Evolutionary conservation across 352 stramenopile species (phyloP).

Genomic region (Elongisporangium anandrum): DNA sequence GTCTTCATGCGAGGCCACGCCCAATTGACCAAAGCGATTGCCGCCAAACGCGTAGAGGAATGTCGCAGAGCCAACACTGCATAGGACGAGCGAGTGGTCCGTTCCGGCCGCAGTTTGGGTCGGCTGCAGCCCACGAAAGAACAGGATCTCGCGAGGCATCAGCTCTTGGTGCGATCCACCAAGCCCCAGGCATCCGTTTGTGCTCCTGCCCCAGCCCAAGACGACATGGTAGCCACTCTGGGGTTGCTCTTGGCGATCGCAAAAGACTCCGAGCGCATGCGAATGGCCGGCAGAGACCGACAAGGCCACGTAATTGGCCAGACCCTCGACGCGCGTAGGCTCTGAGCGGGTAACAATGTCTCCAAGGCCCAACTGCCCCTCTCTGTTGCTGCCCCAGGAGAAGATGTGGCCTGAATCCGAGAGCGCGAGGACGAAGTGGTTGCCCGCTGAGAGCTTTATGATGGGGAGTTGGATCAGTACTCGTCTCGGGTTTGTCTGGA

Average conservation of each 20-base stretch:
- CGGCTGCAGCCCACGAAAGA: conserved; percentile 56
- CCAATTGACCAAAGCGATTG: conserved; percentile 62
- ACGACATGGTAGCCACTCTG: conserved; percentile 31
- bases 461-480: conserved; percentile 17
- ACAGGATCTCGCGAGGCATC: conserved; percentile 37
- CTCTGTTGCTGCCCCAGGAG: conserved; percentile 51
- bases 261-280: conserved; percentile 48
- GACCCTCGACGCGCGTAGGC: conserved; percentile 22
- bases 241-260: conserved; percentile 2
- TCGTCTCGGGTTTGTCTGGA: conserved; percentile 14
- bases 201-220: conserved; percentile 40
- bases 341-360: conserved; percentile 1
- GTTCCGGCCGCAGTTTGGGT: conserved; percentile 37
- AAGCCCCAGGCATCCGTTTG: conserved; percentile 49
- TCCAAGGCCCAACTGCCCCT: conserved; percentile 60
- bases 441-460: conserved; percentile 45
- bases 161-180: conserved; percentile 25
- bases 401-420: conserved; percentile 33
- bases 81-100: conserved; percentile 69
- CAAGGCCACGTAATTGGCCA: conserved; percentile 23
- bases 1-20: conserved; percentile 25
- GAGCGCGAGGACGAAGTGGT: conserved; percentile 59
- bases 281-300: conserved; percentile 43
- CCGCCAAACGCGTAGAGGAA: conserved; percentile 73
- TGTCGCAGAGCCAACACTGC: conserved; percentile 23